Conservation (phyloP, 2,329 filamentous ascomycete genomes). For the Fusarium ambrosium region DNA sequence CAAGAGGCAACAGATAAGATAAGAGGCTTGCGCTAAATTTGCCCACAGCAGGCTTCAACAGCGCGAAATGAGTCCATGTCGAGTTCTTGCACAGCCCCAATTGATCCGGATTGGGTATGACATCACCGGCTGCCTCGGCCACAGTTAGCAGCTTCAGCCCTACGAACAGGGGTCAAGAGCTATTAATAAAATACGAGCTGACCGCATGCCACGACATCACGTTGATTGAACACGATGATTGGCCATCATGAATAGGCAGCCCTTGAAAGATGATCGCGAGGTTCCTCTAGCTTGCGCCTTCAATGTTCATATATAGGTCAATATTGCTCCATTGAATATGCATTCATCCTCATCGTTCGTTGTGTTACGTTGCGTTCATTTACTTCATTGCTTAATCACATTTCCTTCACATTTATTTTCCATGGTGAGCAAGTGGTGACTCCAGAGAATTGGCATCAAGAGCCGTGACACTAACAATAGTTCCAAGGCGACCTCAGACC, state of each 20-base stretch:
- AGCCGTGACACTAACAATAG: not conserved
- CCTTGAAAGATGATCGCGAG: not conserved
- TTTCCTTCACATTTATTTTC: too few species aligned
- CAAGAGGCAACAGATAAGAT: not conserved
- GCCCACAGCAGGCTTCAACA: not conserved
- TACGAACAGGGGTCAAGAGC: not conserved
- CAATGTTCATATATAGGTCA: not conserved
- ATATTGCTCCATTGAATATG: not conserved
- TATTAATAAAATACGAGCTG: constrained; percentile 9
- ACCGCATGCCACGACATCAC: not conserved
- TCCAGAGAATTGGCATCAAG: not conserved
- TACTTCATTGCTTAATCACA: not conserved
- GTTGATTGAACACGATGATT: not conserved
- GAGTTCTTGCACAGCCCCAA: not conserved
- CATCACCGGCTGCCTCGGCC: not conserved
- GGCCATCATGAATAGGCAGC: not conserved
- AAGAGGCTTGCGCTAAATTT: not conserved
- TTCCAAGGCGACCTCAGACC: not conserved
- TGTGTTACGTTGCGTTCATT: too few species aligned
- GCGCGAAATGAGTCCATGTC: not conserved
- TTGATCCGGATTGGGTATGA: not conserved
- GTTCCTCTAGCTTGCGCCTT: not conserved
- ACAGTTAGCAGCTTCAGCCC: not conserved
- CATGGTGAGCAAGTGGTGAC: not conserved
- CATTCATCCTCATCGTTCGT: not conserved